phyloP scores from a whole-genome alignment of 306 rosid genomes.

The Malus fusca region DNA sequence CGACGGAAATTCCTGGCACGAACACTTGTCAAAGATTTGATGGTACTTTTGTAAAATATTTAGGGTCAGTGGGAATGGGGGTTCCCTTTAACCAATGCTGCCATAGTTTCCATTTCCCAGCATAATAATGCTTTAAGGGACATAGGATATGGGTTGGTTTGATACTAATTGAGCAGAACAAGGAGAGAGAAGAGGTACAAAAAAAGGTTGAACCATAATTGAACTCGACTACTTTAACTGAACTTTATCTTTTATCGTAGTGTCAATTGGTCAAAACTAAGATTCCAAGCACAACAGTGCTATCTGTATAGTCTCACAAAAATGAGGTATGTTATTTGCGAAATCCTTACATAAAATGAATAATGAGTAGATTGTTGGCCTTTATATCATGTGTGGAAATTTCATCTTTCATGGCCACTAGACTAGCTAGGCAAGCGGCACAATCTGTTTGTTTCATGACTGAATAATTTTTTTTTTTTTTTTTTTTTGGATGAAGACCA shows the following conservation, averaged over 20 bases:
- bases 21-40: background rate
- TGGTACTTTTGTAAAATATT: background rate
- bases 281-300: background rate
- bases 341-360: background rate
- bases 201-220: background rate
- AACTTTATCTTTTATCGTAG: background rate
- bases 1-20: too few species aligned
- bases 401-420: background rate
- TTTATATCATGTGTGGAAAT: background rate
- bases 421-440: background rate
- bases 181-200: background rate
- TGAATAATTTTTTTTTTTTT: background rate
- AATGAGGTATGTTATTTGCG: background rate
- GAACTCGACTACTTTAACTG: background rate
- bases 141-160: background rate
- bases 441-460: background rate
- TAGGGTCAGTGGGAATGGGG: background rate
- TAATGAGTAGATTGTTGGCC: background rate
- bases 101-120: background rate
- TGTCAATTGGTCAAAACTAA: background rate
- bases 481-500: too few species aligned
- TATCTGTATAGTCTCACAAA: background rate
- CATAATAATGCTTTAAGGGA: background rate
- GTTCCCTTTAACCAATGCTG: background rate
- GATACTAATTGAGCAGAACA: background rate